Conservation (phyloP, 176 grass and related monocot genomes). For the Coix lacrymajobi region DNA sequence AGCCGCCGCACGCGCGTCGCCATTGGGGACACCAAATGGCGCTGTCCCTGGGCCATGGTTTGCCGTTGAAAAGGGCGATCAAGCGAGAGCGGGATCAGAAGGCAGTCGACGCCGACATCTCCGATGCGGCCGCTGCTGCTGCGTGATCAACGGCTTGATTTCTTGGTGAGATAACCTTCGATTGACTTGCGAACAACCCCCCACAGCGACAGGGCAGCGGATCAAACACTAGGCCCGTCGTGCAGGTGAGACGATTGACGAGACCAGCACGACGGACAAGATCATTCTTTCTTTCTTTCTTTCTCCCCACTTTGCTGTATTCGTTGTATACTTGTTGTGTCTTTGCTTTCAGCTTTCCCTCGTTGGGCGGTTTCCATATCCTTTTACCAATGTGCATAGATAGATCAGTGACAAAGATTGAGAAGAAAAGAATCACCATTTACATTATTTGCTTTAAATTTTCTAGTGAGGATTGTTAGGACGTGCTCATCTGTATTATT, state of each 20-base stretch:
- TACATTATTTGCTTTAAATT: not conserved
- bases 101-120: not conserved
- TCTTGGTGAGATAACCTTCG: not conserved
- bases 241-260: slow-evolving; percentile 12
- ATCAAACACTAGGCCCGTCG: not conserved
- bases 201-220: slow-evolving; percentile 26
- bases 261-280: slow-evolving; percentile 6
- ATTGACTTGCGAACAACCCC: slow-evolving; percentile 22
- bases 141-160: not conserved
- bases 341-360: not conserved
- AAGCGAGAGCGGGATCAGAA: not conserved
- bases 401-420: slow-evolving; percentile 17
- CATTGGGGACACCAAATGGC: not conserved
- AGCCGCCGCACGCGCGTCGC: slow-evolving; percentile 16
- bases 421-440: not conserved
- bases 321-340: not conserved
- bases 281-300: slow-evolving; percentile 26
- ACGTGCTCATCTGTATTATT: not conserved
- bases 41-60: not conserved
- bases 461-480: not conserved
- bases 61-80: not conserved
- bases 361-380: slow-evolving; percentile 13
- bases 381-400: slow-evolving; percentile 41
- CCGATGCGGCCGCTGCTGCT: not conserved
- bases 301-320: not conserved